Evolutionary conservation across 2,329 filamentous ascomycete species (phyloP).

Genomic region (Juglanconis sp.): DNA sequence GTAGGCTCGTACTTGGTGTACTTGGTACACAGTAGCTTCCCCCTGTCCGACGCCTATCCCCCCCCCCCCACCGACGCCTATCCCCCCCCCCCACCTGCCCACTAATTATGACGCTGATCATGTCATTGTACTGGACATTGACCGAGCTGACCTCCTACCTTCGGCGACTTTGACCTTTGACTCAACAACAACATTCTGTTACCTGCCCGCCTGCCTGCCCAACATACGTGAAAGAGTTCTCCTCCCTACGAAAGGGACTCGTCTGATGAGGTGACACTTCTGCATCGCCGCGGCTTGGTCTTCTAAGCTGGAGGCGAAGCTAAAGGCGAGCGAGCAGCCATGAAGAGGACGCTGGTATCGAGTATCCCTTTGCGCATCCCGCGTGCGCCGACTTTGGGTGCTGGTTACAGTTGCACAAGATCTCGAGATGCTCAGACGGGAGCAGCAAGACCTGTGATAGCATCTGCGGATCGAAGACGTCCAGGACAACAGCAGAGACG

Average conservation of each 20-base stretch:
- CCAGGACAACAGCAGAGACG: conserved; percentile 5
- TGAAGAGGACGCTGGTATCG: conserved; percentile 5
- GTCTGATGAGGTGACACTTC: conserved; percentile 11
- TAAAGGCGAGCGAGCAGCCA: not conserved
- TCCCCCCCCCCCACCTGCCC: not conserved
- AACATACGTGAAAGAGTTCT: not conserved
- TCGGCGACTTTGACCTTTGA: not conserved
- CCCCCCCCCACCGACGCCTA: not conserved
- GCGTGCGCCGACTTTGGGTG: too few relatives aligned
- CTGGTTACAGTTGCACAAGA: not conserved
- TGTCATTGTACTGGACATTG: not conserved
- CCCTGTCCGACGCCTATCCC: not conserved
- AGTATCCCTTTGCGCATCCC: not conserved
- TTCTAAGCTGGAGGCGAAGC: conserved; percentile 5
- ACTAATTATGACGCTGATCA: conserved; percentile 17
- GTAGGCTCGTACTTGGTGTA: not conserved
- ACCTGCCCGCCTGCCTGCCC: not conserved
- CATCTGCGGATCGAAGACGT: not conserved
- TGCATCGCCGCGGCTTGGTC: conserved; percentile 11
- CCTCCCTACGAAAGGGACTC: not conserved
- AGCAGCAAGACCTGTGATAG: not conserved
- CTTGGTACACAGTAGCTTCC: not conserved
- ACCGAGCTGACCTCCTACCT: not conserved
- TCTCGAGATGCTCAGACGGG: not conserved
- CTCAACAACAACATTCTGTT: not conserved